phyloP scores from a whole-genome alignment of 129 eudicot species.

The Oenanthe sinensis region DNA sequence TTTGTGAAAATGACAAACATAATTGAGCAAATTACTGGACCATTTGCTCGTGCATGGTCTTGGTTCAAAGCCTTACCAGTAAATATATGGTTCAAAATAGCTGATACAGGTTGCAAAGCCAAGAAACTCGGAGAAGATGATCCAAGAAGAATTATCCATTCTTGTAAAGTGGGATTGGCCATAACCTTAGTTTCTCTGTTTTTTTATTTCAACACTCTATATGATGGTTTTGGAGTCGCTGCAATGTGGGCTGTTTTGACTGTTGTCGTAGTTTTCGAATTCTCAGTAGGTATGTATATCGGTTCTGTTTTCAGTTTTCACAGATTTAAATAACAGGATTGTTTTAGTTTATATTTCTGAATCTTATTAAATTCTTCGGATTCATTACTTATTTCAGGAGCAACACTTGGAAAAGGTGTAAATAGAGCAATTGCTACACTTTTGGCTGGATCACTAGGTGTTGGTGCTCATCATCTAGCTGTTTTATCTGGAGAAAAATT shows the following conservation, averaged over 20 bases:
- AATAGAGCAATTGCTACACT: slow-evolving; percentile 42
- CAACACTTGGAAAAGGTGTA: slow-evolving; percentile 47
- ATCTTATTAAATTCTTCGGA: no score
- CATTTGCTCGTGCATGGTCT: slow-evolving; percentile 5
- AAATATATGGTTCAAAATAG: slow-evolving; percentile 7
- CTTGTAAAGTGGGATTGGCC: slow-evolving; percentile 41
- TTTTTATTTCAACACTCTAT: slow-evolving; percentile 34
- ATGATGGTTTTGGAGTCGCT: slow-evolving; percentile 34
- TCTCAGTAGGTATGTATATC: slow-evolving; percentile 40
- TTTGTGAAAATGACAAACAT: slow-evolving; percentile 1
- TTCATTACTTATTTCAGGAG: slow-evolving; percentile 23
- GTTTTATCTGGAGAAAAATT: slow-evolving; percentile 27
- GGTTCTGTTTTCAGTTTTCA: no score
- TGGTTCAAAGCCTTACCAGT: slow-evolving; percentile 9
- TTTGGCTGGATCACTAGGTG: slow-evolving; percentile 29
- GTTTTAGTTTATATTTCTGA: no score
- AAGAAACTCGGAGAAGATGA: slow-evolving; percentile 31
- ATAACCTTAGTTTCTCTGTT: slow-evolving; percentile 36
- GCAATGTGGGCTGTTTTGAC: slow-evolving; percentile 63
- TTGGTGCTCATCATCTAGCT: slow-evolving; percentile 51
- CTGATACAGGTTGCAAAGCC: slow-evolving; percentile 9
- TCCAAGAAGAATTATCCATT: slow-evolving; percentile 47
- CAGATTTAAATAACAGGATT: background rate
- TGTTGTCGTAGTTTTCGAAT: slow-evolving; percentile 46
- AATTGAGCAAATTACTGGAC: background rate